Evolutionary conservation across 164 flowering plant genomes (phyloP).

Genomic region (Vitis riparia): DNA sequence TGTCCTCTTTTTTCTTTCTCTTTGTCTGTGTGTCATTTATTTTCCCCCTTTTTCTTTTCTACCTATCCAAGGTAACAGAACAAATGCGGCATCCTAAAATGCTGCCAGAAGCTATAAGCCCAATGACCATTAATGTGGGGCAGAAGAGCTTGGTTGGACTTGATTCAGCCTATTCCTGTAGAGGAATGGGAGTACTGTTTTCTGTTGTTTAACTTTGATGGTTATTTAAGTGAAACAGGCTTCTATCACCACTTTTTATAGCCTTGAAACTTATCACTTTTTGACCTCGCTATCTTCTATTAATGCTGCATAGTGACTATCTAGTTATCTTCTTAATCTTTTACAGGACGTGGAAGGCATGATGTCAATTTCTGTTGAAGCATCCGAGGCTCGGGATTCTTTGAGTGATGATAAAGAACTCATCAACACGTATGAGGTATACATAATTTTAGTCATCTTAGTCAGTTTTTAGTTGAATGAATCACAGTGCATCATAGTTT

Average conservation of each 20-base stretch:
- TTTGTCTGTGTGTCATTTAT: no score
- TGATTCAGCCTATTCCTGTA: no score
- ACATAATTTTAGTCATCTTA: not conserved
- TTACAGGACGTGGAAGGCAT: slow-evolving; percentile 95
- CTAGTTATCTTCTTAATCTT: slow-evolving; percentile 14
- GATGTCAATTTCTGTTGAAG: slow-evolving; percentile 99
- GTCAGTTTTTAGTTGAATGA: not conserved
- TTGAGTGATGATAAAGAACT: slow-evolving; percentile 92
- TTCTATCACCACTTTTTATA: not conserved
- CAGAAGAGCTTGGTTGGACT: no score
- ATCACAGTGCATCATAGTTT: not conserved
- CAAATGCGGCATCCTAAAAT: no score
- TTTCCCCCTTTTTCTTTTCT: no score
- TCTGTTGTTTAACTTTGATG: no score
- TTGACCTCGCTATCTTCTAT: not conserved
- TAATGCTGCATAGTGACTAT: not conserved
- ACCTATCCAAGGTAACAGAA: no score
- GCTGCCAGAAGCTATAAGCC: no score
- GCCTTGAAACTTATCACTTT: not conserved
- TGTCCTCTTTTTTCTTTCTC: no score
- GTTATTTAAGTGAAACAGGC: no score
- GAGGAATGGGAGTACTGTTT: no score
- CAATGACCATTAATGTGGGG: no score
- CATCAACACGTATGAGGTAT: slow-evolving; percentile 89
- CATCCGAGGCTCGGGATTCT: slow-evolving; percentile 89